Evolutionary conservation across 2,329 filamentous ascomycete species (phyloP).

Genomic region (Hyphodiscus sp.): DNA sequence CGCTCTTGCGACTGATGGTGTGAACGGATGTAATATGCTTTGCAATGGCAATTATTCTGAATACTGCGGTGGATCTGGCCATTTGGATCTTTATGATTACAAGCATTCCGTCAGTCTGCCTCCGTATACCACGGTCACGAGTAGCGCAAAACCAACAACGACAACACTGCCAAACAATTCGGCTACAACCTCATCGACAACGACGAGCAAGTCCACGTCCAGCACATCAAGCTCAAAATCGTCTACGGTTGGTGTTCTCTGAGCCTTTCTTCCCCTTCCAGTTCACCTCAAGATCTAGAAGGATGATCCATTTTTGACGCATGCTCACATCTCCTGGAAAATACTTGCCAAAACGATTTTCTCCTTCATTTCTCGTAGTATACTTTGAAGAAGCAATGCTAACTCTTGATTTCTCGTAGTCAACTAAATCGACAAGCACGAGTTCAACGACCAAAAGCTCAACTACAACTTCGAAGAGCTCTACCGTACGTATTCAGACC

Average conservation of each 20-base stretch:
- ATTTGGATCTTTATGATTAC: slow-evolving; percentile 12
- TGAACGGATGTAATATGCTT: slow-evolving; percentile 22
- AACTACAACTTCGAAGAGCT: not conserved
- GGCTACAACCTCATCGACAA: not conserved
- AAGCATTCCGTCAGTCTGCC: slow-evolving; percentile 7
- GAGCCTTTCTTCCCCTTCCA: too few species aligned
- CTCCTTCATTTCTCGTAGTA: too few species aligned
- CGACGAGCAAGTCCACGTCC: not conserved
- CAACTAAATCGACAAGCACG: not conserved
- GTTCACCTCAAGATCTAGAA: too few species aligned
- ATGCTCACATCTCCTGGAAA: too few species aligned
- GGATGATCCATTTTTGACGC: too few species aligned
- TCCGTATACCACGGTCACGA: not conserved
- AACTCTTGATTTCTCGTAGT: not conserved
- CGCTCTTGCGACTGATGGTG: slow-evolving; percentile 6
- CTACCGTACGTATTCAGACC: too few species aligned
- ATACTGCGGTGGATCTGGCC: slow-evolving; percentile 18
- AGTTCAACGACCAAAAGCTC: not conserved
- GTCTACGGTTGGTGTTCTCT: too few species aligned
- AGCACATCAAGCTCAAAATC: not conserved
- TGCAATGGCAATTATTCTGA: slow-evolving; percentile 19
- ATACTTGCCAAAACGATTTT: too few species aligned
- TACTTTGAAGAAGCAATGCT: too few species aligned
- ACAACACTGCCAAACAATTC: not conserved
- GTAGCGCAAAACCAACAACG: slow-evolving; percentile 1